phyloP scores from a whole-genome alignment of 257 asterid species.

The Nicotiana tabacum region DNA sequence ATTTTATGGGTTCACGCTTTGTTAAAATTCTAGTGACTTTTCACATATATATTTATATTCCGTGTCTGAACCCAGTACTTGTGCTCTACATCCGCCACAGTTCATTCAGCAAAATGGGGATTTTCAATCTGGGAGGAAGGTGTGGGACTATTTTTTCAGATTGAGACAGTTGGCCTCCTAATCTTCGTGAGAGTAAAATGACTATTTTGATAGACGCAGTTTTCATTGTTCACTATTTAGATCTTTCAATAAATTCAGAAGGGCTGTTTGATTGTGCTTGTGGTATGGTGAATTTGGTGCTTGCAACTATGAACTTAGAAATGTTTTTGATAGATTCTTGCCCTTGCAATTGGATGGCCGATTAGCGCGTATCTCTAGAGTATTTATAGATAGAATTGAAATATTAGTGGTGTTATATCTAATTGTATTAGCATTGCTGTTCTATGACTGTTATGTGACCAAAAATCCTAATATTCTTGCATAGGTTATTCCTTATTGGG shows the following conservation, averaged over 20 bases:
- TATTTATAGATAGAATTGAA: not conserved
- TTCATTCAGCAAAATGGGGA: not conserved
- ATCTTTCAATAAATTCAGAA: not conserved
- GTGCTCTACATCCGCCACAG: too few species aligned
- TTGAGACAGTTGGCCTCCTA: not conserved
- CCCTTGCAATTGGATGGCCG: not conserved
- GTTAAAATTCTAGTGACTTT: too few species aligned
- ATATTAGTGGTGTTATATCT: not conserved
- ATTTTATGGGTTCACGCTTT: too few species aligned
- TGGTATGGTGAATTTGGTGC: not conserved
- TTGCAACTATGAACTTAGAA: not conserved
- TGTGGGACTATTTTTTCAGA: not conserved
- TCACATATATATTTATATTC: too few species aligned
- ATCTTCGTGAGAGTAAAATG: not conserved
- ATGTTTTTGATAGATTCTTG: not conserved
- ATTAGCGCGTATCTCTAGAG: not conserved
- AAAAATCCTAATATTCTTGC: not conserved
- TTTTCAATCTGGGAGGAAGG: not conserved
- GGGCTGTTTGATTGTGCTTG: not conserved
- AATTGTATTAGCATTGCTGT: not conserved
- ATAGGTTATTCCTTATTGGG: conserved; percentile 66
- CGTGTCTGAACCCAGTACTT: too few species aligned
- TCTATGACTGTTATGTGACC: not conserved
- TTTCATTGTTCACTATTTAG: not conserved
- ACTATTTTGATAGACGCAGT: not conserved